Evolutionary conservation across 192 early-diverging fungal genomes (phyloP).

Genomic region (Coemansia sp.): DNA sequence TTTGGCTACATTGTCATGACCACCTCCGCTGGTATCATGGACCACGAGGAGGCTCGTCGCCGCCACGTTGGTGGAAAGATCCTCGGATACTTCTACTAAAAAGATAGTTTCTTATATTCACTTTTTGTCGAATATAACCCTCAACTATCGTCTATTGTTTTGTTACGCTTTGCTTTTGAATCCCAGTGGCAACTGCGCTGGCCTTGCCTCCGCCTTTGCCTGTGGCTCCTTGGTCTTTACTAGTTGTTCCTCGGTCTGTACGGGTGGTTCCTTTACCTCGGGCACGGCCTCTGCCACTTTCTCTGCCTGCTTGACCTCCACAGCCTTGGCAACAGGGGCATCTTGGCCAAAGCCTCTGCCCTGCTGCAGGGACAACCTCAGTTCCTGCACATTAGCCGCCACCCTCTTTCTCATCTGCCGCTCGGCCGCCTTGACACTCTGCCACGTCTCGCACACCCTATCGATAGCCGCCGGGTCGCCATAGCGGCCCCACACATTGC

Average conservation of each 20-base stretch:
- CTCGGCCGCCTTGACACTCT: not conserved
- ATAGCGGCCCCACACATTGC: slow-evolving; percentile 51
- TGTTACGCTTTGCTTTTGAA: slow-evolving; percentile 19
- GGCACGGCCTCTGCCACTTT: not conserved
- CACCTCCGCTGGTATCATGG: slow-evolving; percentile 97
- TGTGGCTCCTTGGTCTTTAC: not conserved
- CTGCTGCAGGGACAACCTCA: slow-evolving; percentile 36
- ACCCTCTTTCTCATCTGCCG: not conserved
- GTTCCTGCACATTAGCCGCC: slow-evolving; percentile 25
- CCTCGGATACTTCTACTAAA: slow-evolving; percentile 91
- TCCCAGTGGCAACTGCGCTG: slow-evolving; percentile 24
- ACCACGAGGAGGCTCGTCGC: slow-evolving; percentile 97
- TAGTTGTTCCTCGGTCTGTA: not conserved
- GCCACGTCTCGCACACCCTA: slow-evolving; percentile 1
- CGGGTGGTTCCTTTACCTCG: not conserved
- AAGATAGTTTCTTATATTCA: slow-evolving; percentile 3
- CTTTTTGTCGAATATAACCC: not conserved
- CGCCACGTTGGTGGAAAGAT: slow-evolving; percentile 98
- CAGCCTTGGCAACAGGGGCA: not conserved
- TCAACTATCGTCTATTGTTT: not conserved
- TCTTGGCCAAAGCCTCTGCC: slow-evolving; percentile 15
- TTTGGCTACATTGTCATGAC: slow-evolving; percentile 94
- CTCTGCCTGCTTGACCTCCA: not conserved
- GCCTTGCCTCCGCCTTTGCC: not conserved
- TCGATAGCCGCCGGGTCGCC: slow-evolving; percentile 41